phyloP scores from a whole-genome alignment of 73 alveolate genomes.

The Tetrahymena malaccensis region DNA sequence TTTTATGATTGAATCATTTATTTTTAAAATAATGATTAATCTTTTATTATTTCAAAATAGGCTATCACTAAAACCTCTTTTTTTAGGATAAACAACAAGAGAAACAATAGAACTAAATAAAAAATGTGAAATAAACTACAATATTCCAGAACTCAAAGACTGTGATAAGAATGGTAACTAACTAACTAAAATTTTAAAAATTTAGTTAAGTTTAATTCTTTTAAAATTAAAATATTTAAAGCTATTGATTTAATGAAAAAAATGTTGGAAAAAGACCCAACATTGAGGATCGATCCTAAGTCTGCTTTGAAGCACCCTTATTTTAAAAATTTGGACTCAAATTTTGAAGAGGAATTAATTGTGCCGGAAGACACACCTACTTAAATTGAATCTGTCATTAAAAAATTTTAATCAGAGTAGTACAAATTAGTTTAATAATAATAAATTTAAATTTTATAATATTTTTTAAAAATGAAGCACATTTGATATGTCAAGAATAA shows the following conservation, averaged over 20 bases:
- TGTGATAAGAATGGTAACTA: neutral
- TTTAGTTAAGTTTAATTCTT: neutral
- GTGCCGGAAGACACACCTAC: neutral
- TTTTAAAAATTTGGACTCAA: neutral
- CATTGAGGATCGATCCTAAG: conserved; percentile 8
- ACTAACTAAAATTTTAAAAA: neutral
- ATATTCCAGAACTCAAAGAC: neutral
- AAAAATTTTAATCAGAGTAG: neutral
- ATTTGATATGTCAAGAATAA: neutral
- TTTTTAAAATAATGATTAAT: neutral
- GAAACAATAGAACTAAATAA: neutral
- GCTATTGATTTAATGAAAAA: conserved; percentile 25
- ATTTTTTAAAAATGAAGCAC: neutral
- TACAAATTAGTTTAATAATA: neutral
- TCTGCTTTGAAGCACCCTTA: conserved; percentile 15
- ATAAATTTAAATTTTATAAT: neutral
- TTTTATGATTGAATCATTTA: neutral
- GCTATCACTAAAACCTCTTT: neutral
- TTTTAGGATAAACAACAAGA: neutral
- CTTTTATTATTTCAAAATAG: neutral
- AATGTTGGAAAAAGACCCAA: conserved; percentile 38
- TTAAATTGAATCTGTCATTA: neutral
- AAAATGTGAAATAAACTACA: neutral
- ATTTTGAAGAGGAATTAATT: neutral
- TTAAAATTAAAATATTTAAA: neutral